These are phyloP conservation scores for Venturia nashicola DNA, from an alignment of 2,329 filamentous ascomycete species.

Conservation along the genomic window DNA sequence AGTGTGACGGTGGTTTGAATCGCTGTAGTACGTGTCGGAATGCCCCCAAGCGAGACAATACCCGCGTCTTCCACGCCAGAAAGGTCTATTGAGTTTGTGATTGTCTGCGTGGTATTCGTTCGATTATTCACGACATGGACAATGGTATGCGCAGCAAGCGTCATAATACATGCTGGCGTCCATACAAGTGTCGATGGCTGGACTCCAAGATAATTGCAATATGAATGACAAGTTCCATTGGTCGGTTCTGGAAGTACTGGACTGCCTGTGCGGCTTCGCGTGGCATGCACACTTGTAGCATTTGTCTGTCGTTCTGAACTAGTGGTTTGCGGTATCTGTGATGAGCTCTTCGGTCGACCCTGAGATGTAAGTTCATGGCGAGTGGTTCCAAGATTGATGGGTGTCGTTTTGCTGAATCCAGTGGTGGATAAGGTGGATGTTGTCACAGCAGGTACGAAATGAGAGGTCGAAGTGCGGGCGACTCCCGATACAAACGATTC, in stretches of 20 bases:
- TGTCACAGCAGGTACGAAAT: neutral
- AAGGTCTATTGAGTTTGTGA: neutral
- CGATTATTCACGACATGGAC: slow-evolving; percentile 3
- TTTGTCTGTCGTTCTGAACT: neutral
- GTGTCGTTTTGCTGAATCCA: neutral
- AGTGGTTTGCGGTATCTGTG: neutral
- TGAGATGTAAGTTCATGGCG: neutral
- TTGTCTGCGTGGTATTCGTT: neutral
- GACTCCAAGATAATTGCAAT: neutral
- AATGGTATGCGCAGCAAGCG: neutral
- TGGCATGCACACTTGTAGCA: neutral
- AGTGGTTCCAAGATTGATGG: neutral
- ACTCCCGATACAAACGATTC: neutral
- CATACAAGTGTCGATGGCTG: neutral
- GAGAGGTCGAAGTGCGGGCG: neutral
- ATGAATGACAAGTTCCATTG: neutral
- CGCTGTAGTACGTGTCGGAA: neutral
- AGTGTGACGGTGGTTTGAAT: neutral
- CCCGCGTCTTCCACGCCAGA: neutral
- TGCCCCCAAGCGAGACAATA: neutral
- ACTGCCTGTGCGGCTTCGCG: neutral
- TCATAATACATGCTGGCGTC: neutral
- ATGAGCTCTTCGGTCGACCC: neutral
- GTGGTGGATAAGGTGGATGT: neutral
- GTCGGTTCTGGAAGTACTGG: neutral